Percentiles rank a stretch among this genome's conserved stretches.
phyloP scores from a whole-genome alignment of 2,329 filamentous ascomycete genomes.

The Cladosporium austrohemisphaericum region DNA sequence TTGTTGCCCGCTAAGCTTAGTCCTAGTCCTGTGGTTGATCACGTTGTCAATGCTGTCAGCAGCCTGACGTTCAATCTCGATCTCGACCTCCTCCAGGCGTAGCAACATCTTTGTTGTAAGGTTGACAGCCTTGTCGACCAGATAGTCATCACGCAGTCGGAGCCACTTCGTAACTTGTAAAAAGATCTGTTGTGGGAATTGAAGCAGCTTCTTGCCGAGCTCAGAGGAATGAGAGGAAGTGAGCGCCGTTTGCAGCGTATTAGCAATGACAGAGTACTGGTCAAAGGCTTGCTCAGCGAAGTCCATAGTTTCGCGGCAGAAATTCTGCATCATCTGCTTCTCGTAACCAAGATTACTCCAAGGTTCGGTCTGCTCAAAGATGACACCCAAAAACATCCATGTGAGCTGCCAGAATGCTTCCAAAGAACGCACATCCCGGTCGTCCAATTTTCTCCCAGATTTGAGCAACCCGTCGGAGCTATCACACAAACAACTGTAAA shows the following conservation, averaged over 20 bases:
- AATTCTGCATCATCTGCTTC: constrained; percentile 78
- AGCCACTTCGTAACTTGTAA: constrained; percentile 80
- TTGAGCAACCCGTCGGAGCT: constrained; percentile 61
- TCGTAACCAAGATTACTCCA: constrained; percentile 74
- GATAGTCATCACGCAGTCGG: constrained; percentile 79
- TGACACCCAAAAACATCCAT: constrained; percentile 76
- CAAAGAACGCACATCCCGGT: constrained; percentile 60
- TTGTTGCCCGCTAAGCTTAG: constrained; percentile 76
- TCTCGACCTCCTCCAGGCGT: constrained; percentile 71
- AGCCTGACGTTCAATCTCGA: constrained; percentile 63
- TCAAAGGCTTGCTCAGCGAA: constrained; percentile 82
- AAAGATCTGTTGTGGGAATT: constrained; percentile 61
- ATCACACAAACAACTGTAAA: constrained; percentile 62
- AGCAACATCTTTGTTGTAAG: constrained; percentile 80
- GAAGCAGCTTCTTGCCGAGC: constrained; percentile 55
- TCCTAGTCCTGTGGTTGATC: constrained; percentile 59
- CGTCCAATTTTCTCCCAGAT: constrained; percentile 52
- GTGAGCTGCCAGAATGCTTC: constrained; percentile 77
- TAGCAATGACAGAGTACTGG: constrained; percentile 78
- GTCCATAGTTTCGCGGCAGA: constrained; percentile 92
- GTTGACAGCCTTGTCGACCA: constrained; percentile 76
- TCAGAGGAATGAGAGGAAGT: constrained; percentile 32
- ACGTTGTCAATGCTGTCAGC: constrained; percentile 63
- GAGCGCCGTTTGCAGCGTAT: constrained; percentile 54
- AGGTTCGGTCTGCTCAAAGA: constrained; percentile 75